Conservation (phyloP, 176 grass and related monocot genomes). For the Zizania latifolia region DNA sequence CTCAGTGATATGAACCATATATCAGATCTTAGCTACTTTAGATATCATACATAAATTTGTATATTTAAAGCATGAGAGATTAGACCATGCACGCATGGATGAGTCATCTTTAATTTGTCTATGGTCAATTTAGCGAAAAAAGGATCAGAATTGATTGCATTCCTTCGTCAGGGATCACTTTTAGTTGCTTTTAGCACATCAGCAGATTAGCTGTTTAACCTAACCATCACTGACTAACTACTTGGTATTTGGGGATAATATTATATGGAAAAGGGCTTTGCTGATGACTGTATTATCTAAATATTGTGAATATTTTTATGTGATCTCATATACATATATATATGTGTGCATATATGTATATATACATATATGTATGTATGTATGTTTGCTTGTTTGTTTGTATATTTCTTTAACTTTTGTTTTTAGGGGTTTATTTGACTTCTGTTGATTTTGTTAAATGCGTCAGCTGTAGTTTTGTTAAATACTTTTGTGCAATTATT, state of each 20-base stretch:
- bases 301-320: background rate
- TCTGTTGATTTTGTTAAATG: background rate
- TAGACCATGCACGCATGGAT: too few species aligned
- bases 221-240: background rate
- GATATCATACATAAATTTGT: background rate
- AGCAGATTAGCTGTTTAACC: slow-evolving; percentile 3
- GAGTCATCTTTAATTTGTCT: background rate
- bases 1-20: background rate
- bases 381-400: too few species aligned
- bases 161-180: slow-evolving; percentile 15
- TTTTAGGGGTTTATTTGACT: background rate
- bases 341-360: too few species aligned
- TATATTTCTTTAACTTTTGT: too few species aligned
- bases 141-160: slow-evolving; percentile 8
- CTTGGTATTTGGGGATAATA: background rate
- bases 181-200: slow-evolving; percentile 21
- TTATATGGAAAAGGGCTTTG: background rate
- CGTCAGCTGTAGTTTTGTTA: background rate
- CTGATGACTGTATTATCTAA: background rate
- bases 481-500: too few species aligned
- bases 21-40: background rate
- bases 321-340: background rate
- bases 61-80: background rate
- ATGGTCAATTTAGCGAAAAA: background rate
- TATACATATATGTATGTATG: too few species aligned